phyloP scores from a whole-genome alignment of 345 rosid genomes.

The Physaria fendleri region DNA sequence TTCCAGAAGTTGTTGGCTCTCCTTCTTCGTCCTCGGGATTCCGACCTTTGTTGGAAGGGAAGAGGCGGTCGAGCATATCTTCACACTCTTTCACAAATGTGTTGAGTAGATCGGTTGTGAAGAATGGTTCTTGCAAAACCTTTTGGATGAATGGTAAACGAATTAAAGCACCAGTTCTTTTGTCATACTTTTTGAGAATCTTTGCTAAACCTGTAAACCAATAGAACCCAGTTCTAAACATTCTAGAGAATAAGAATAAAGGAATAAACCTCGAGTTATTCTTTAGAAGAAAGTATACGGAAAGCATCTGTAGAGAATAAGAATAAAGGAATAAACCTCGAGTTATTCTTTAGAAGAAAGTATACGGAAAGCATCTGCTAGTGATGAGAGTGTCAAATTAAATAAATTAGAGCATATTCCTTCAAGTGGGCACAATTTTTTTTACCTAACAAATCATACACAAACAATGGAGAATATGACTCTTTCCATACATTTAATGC shows the following conservation, averaged over 20 bases:
- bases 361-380: background rate
- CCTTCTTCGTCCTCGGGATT: slow-evolving; percentile 26
- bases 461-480: slow-evolving; percentile 12
- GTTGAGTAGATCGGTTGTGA: slow-evolving; percentile 61
- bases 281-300: background rate
- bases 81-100: slow-evolving; percentile 75
- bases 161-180: slow-evolving; percentile 65
- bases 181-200: slow-evolving; percentile 77
- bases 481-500: background rate
- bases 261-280: slow-evolving; percentile 6
- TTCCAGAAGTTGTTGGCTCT: slow-evolving; percentile 37
- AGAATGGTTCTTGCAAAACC: slow-evolving; percentile 75
- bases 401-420: slow-evolving; percentile 23
- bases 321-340: slow-evolving; percentile 17
- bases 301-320: slow-evolving; percentile 9
- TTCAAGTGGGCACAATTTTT: slow-evolving; percentile 10
- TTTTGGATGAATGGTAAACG: slow-evolving; percentile 68
- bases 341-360: background rate
- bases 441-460: background rate
- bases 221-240: background rate
- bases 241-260: slow-evolving; percentile 19
- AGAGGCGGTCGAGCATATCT: slow-evolving; percentile 45
- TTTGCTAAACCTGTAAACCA: slow-evolving; percentile 63
- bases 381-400: slow-evolving; percentile 16
- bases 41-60: slow-evolving; percentile 31